phyloP scores from a whole-genome alignment of 805 yeast species.

The Cyberlindnera americana region DNA sequence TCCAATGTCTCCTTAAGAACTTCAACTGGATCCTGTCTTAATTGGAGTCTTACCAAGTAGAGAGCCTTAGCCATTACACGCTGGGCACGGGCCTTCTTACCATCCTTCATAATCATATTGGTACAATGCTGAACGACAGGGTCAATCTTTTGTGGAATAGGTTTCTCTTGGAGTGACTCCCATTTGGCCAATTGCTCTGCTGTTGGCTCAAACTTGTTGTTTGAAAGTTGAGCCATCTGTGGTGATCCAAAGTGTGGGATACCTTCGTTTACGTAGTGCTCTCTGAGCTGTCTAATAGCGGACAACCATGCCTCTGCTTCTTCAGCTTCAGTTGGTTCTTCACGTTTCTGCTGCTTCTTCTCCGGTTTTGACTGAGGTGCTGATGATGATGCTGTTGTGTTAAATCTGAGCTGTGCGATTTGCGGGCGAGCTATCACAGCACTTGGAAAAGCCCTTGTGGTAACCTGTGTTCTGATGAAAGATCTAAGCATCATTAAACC shows the following conservation, averaged over 20 bases:
- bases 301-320: conserved; percentile 42
- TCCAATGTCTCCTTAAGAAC: conserved; percentile 73
- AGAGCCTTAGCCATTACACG: conserved; percentile 71
- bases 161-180: conserved; percentile 43
- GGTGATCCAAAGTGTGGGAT: conserved; percentile 30
- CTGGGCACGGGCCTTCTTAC: conserved; percentile 79
- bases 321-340: conserved; percentile 15
- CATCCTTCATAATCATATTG: conserved; percentile 89
- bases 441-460: not conserved
- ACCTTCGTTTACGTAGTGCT: conserved; percentile 31
- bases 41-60: conserved; percentile 68
- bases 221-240: conserved; percentile 22
- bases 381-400: conserved; percentile 10
- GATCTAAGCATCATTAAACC: conserved; percentile 16
- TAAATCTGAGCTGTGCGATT: conserved; percentile 8
- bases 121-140: conserved; percentile 75
- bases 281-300: conserved; percentile 38
- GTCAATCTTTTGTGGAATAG: conserved; percentile 61
- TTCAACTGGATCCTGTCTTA: conserved; percentile 76
- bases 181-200: conserved; percentile 60
- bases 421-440: not conserved
- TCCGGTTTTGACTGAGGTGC: conserved; percentile 1
- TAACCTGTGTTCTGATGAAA: conserved; percentile 6
- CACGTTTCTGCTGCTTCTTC: conserved; percentile 1
- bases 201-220: conserved; percentile 50